Base-by-base conservation (phyloP, 176 grass and related monocot species). In the Areca catechu region DNA sequence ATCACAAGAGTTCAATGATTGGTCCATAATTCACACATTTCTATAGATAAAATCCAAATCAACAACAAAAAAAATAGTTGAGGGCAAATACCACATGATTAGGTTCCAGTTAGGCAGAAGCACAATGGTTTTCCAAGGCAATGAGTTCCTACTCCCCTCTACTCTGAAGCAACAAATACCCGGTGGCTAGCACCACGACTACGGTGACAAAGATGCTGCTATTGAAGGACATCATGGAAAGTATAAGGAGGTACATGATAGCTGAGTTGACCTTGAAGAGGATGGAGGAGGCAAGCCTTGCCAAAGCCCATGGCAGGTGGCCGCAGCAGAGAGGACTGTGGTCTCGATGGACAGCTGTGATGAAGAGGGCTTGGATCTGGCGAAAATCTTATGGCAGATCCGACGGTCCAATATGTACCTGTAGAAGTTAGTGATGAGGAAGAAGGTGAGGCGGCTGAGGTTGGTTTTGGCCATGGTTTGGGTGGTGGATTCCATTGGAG, bases 141-240 rank as follows among this genome's bases (percentile, higher is more conserved):
- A 88, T 24, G 54, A 85, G 56, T 34, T 85, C 84, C 69, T 88
- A 87, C 12, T 86, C 93, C 14, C 77, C 69, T 25, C 72, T 54
- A 70, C 81, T 98, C 50, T 84, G 74, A 66, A 98, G 92, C 5
- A 83, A 58, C 25, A 98, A 51, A 82, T 98, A 92, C 7, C 87
- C 83, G 22, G 63, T 49, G 4, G 83, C 87, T 50, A 92, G 77
- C 67, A 84, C 87, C 3, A 78, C 55, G 24, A 98, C 60, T 20
- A 89, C 56, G 66, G 84, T 80, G 64, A 90, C 15, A 64, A 98
- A 89, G 14, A 98, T 83, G 0, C 87, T 87, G 54, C 53, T 81
- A 79, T 98, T 98, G 80, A 98, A 98, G 16, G 93, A 98, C 93
- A 98, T 98, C 64, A 98, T 72, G 57, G 83, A 76, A 29, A 92